Evolutionary conservation across 208 protist genomes (phyloP), one percentile per base, ranked within the genome.

Genomic region (Leishmania mexicana): DNA sequence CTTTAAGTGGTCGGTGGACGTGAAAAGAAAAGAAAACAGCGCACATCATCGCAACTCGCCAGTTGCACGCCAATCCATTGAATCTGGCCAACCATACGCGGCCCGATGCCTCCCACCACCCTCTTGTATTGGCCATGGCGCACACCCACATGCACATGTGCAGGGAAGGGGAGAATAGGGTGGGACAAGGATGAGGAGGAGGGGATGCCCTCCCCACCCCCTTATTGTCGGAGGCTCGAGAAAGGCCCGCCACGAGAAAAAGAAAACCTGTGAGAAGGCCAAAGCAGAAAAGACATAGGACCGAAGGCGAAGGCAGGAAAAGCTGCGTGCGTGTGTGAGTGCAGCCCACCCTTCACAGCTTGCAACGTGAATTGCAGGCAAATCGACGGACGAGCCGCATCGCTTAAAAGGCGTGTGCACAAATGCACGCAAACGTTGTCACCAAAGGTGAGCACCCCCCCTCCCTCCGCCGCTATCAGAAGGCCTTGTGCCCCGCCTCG

Each of bases 401-500:
- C 68, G 38, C 68, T 35, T 35, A 24, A 47, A 53, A 35, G 2
- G 3, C 8, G 24, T 51, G 42, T 35, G 7, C 68, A 47, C 24
- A 24, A 35, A 7, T 10, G 42, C 42, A 17, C 5, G 31, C 68
- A 53, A 15, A 35, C 0, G 47, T 21, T 81, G 19, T 31, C 60
- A 64, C 74, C 79, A 13, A 79, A 17, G 21, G 73, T n/a, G 21
- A 47, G 73, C 73, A 62, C 47, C 58, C 40, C 40, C 15, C 42
- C 49, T 84, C 60, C 38, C 38, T 15, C 24, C 38, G 7, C n/a
- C 42, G 24, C 68, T 51, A 73, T 73, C 45, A 87, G 65, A 80
- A 81, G 1, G 83, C 78, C 40, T 80, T 87, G 10, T 31, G 68
- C 24, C 76, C 75, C 68, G 21, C 51, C 31, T 77, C 77, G 65